Evolutionary conservation across 805 yeast species (phyloP), one percentile per base, ranked within the genome.

Genomic region (Yamadazyma nakazawae): DNA sequence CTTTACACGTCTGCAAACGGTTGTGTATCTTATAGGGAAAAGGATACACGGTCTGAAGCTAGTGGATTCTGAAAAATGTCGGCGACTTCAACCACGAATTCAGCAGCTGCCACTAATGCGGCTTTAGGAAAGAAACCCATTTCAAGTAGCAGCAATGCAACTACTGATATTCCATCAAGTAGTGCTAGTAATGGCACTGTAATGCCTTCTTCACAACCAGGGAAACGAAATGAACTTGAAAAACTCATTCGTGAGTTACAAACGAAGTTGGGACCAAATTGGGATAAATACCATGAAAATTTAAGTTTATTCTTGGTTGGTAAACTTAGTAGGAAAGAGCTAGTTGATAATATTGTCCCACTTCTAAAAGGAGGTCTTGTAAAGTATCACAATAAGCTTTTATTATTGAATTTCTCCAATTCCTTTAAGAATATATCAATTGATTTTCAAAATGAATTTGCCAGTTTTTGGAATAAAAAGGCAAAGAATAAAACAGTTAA

Each of bases 281-380:
- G 99, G 99, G 92, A 85, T 51, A 78, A 76, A 48, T 92, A 92
- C 63, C 91, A 95, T 52, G 85, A 83, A 46, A 75, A 88, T 5
- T 76, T 94, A 19, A 82, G 92, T 42, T 69, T 79, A 43, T 92
- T 90, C 56, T 70, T 92, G 34, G 72, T 85, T 34, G 96, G 96
- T 5, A 85, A 83, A 61, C 70, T 90, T 16, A 85, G 96, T 10
- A 75, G 96, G 41, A 63, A 66, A 17, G 99, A 92, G 64, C 72
- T 92, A 46, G 79, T 81, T 50, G 68, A 72, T 12, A 81, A 74
- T 40, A 72, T 88, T 28, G 71, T 72, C 37, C 76, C 76, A n/a
- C 70, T 87, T 24, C 70, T 90, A 43, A 68, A 63, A 43, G 59
- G 58, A 53, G 60, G 57, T 14, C 70, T 82, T 42, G 60, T 79